Conservation (phyloP, 768 basidiomycete species). For the Tephrocybe rancida region DNA sequence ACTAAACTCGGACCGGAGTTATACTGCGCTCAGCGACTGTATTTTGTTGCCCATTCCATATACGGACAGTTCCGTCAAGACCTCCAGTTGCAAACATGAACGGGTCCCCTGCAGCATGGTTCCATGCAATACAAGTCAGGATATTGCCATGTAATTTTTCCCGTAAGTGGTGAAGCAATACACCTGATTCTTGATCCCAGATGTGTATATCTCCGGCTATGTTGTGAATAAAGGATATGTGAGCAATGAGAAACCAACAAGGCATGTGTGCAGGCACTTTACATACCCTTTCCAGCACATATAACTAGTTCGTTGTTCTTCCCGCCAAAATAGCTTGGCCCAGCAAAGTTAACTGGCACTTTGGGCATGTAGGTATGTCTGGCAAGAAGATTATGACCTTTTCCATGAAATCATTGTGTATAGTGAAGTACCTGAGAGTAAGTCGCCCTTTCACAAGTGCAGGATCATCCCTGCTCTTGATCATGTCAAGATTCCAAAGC, state of each 20-base stretch:
- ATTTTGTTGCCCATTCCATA: no score
- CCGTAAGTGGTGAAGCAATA: constrained; percentile 69
- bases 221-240: neutral
- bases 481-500: constrained; percentile 70
- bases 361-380: constrained; percentile 81
- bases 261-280: constrained; percentile 5
- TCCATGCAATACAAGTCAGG: constrained; percentile 83
- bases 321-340: constrained; percentile 83
- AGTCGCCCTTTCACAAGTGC: constrained; percentile 34
- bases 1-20: no score
- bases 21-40: no score
- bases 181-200: constrained; percentile 83
- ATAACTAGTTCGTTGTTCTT: constrained; percentile 78
- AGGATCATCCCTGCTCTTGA: constrained; percentile 52
- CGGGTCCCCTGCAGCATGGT: constrained; percentile 60
- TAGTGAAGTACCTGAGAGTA: constrained; percentile 35
- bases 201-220: constrained; percentile 84
- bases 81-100: constrained; percentile 81
- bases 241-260: neutral
- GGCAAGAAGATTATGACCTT: constrained; percentile 10
- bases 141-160: constrained; percentile 66
- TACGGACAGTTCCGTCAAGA: constrained; percentile 73
- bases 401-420: constrained; percentile 5
- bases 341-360: constrained; percentile 69
- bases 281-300: constrained; percentile 78